These are phyloP conservation scores for Cicer judaicum DNA, from an alignment of 306 rosid species.

Conservation along the genomic window DNA sequence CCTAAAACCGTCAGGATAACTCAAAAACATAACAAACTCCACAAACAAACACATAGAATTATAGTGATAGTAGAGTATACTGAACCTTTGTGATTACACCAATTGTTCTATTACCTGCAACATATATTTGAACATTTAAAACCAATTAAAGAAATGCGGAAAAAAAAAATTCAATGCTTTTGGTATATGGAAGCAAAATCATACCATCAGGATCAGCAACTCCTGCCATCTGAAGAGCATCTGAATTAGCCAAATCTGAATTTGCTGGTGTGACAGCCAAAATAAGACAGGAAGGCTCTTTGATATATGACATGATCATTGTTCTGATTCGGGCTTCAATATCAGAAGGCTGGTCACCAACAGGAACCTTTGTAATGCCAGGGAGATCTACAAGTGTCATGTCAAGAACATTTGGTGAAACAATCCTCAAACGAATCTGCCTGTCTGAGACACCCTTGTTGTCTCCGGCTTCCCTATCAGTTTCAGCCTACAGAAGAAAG, in stretches of 20 bases:
- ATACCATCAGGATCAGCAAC: conserved; percentile 98
- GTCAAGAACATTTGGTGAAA: conserved; percentile 96
- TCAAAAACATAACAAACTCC: conserved; percentile 37
- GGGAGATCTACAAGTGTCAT: conserved; percentile 98
- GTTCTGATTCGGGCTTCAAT: conserved; percentile 96
- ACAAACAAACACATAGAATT: not conserved
- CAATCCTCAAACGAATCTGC: conserved; percentile 96
- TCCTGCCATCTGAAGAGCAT: conserved; percentile 99
- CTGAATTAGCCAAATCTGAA: conserved; percentile 98
- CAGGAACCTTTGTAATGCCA: conserved; percentile 97
- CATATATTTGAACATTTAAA: conserved; percentile 38
- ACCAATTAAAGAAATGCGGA: conserved; percentile 20
- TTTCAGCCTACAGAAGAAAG: conserved; percentile 71
- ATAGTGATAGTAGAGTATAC: conserved; percentile 34
- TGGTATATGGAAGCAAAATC: conserved; percentile 42
- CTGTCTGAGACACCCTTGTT: conserved; percentile 98
- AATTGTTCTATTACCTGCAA: conserved; percentile 90
- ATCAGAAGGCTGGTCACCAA: conserved; percentile 98
- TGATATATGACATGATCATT: conserved; percentile 96
- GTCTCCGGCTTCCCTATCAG: conserved; percentile 95
- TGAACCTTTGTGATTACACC: conserved; percentile 94
- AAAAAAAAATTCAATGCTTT: conserved; percentile 34
- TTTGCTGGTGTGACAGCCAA: conserved; percentile 97
- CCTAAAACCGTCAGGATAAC: conserved; percentile 45
- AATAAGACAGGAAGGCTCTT: conserved; percentile 77